Evolutionary conservation across 2,329 filamentous ascomycete genomes (phyloP).

Genomic region (Sporothrix globosa): DNA sequence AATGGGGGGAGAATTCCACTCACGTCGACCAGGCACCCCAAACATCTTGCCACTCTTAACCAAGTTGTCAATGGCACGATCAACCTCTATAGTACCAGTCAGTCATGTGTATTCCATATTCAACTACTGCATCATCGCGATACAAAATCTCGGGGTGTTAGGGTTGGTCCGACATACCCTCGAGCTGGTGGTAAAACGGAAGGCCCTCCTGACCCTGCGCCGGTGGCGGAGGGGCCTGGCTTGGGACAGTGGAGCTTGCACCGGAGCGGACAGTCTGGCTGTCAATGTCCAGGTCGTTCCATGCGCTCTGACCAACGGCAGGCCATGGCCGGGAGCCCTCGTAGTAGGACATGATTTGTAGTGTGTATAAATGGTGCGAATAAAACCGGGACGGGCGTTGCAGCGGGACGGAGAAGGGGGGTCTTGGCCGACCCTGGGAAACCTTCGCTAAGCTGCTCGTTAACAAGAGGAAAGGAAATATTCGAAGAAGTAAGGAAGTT

Average conservation of each 20-base stretch:
- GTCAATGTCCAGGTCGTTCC: conserved; percentile 40
- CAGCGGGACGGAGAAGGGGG: background rate
- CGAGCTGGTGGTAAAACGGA: conserved; percentile 45
- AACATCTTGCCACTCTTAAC: conserved; percentile 96
- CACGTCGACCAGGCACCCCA: conserved; percentile 70
- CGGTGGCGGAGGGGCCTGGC: conserved; percentile 41
- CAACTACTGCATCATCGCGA: background rate
- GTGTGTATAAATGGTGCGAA: conserved; percentile 9
- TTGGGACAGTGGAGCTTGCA: conserved; percentile 45
- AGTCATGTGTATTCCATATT: background rate
- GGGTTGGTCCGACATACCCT: conserved; percentile 42
- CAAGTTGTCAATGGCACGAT: conserved; percentile 92
- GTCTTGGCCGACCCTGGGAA: background rate
- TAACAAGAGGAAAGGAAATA: background rate
- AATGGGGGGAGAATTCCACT: conserved; percentile 68
- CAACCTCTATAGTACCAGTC: conserved; percentile 70
- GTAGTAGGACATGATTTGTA: conserved; percentile 40
- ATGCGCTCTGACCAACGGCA: conserved; percentile 38
- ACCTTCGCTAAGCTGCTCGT: conserved; percentile 20
- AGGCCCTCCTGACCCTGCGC: conserved; percentile 34
- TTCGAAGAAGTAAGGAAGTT: background rate
- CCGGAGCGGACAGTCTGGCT: conserved; percentile 41
- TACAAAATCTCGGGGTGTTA: background rate
- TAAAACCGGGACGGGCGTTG: background rate
- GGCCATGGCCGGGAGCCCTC: conserved; percentile 41